Evolutionary conservation across 1,284 basidiomycete genomes (phyloP).

Genomic region (Leccinum pseudoinsigne): DNA sequence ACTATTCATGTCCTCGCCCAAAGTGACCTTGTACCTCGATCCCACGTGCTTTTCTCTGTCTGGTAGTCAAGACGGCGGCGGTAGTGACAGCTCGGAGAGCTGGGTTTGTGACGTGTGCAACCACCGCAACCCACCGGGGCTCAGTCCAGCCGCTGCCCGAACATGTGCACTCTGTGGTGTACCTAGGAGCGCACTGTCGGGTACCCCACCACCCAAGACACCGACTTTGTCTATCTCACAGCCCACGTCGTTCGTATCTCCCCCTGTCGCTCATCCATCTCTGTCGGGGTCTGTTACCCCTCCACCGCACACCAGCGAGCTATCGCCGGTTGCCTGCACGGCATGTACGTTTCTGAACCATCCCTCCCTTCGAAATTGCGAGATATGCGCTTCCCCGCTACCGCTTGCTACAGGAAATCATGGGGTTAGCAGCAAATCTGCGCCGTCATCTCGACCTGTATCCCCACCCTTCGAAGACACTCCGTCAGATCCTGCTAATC

Average conservation of each 20-base stretch:
- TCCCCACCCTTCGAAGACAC: slow-evolving; percentile 47
- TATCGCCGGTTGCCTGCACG: slow-evolving; percentile 59
- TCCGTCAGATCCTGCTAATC: slow-evolving; percentile 33
- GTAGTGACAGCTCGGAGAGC: slow-evolving; percentile 41
- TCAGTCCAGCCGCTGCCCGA: slow-evolving; percentile 57
- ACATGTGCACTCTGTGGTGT: slow-evolving; percentile 78
- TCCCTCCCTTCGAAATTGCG: slow-evolving; percentile 73
- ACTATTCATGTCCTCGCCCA: slow-evolving; percentile 88
- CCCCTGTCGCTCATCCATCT: slow-evolving; percentile 28
- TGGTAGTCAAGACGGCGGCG: slow-evolving; percentile 20
- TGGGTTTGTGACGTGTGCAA: slow-evolving; percentile 91
- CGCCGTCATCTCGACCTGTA: slow-evolving; percentile 55
- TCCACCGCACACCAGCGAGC: slow-evolving; percentile 14
- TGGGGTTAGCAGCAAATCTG: slow-evolving; percentile 48
- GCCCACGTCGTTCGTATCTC: slow-evolving; percentile 36
- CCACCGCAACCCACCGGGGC: slow-evolving; percentile 73
- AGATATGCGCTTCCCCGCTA: slow-evolving; percentile 84
- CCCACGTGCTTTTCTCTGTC: slow-evolving; percentile 27
- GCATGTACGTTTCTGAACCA: slow-evolving; percentile 95
- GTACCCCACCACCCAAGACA: slow-evolving; percentile 28
- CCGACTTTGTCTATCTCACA: slow-evolving; percentile 40
- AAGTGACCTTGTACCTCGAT: slow-evolving; percentile 79
- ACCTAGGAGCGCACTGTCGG: slow-evolving; percentile 49
- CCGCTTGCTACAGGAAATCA: slow-evolving; percentile 32
- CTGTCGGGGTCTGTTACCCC: slow-evolving; percentile 21